Percentiles rank a stretch among this genome's conserved stretches.
Evolutionary conservation across 208 protist species (phyloP).

Genomic region (Trypanosoma caninum): DNA sequence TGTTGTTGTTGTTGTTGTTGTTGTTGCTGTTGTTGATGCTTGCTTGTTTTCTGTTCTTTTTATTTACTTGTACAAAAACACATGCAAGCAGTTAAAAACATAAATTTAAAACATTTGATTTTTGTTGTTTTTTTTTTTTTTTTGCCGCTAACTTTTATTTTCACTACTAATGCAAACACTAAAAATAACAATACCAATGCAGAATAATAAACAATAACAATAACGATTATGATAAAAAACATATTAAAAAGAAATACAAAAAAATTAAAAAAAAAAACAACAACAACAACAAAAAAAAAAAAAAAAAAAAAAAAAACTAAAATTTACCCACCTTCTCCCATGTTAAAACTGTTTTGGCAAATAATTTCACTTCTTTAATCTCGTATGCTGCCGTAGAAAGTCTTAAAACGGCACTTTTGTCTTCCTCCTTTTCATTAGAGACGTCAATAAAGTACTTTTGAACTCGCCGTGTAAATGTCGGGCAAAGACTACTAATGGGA

Average conservation of each 20-base stretch:
- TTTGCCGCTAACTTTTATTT: background rate
- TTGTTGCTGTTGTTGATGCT: too few relatives aligned
- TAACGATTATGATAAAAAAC: background rate
- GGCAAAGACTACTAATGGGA: conserved; percentile 19
- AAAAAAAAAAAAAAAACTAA: conserved; percentile 9
- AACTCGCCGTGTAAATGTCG: conserved; percentile 11
- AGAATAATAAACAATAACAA: conserved; percentile 16
- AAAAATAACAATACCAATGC: background rate
- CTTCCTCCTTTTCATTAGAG: conserved; percentile 2
- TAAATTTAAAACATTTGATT: too few relatives aligned
- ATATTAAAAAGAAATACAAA: background rate
- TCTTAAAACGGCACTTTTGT: conserved; percentile 8
- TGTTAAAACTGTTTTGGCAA: conserved; percentile 36
- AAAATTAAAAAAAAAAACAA: conserved; percentile 11
- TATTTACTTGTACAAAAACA: background rate
- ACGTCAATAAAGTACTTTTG: conserved; percentile 25
- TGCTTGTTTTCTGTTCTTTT: too few relatives aligned
- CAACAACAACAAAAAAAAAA: background rate
- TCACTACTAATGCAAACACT: background rate
- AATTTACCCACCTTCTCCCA: conserved; percentile 24
- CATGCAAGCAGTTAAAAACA: background rate
- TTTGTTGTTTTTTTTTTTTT: too few relatives aligned
- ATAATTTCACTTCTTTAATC: conserved; percentile 26
- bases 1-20: too few relatives aligned
- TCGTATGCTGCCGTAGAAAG: conserved; percentile 21